Percentiles rank a stretch among this genome's conserved stretches.
These are phyloP conservation scores for Lipomyces mesembrius DNA, from an alignment of 805 yeast species.

Conservation along the genomic window DNA sequence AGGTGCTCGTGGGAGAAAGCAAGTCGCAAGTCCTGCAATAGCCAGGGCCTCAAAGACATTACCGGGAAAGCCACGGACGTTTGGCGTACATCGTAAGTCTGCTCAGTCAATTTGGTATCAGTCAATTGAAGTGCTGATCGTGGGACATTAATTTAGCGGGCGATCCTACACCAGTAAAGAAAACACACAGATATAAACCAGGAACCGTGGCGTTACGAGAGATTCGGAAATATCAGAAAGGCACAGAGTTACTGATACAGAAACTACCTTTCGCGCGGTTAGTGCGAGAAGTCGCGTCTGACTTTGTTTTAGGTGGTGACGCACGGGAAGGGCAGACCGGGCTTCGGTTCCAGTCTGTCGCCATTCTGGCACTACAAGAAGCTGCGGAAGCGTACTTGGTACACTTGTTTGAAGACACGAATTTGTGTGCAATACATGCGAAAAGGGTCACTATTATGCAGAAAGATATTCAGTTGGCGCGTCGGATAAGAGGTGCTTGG, in stretches of 20 bases:
- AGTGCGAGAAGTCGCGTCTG: slow-evolving; percentile 94
- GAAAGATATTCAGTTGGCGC: slow-evolving; percentile 97
- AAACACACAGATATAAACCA: slow-evolving; percentile 92
- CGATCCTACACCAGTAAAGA: slow-evolving; percentile 54
- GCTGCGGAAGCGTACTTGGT: slow-evolving; percentile 98
- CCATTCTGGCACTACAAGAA: slow-evolving; percentile 97
- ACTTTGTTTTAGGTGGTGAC: slow-evolving; percentile 60
- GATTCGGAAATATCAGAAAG: slow-evolving; percentile 95
- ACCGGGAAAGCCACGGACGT: slow-evolving; percentile 18
- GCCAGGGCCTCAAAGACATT: slow-evolving; percentile 27
- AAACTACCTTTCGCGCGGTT: slow-evolving; percentile 97
- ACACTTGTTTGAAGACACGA: slow-evolving; percentile 95
- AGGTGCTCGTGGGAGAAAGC: slow-evolving; percentile 2
- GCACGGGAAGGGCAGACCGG: slow-evolving; percentile 47
- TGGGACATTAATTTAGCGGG: slow-evolving; percentile 9
- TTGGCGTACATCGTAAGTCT: slow-evolving; percentile 16
- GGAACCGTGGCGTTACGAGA: slow-evolving; percentile 96
- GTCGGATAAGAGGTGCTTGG: slow-evolving; percentile 89
- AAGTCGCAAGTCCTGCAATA: slow-evolving; percentile 13
- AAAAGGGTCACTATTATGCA: slow-evolving; percentile 98
- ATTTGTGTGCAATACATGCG: slow-evolving; percentile 98
- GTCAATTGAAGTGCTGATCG: neutral
- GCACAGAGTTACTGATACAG: slow-evolving; percentile 92
- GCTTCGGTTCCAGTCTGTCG: slow-evolving; percentile 95
- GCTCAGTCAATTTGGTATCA: neutral